These are phyloP conservation scores for Pseudocercospora cruenta DNA, from an alignment of 2,329 filamentous ascomycete genomes.

Conservation along the genomic window DNA sequence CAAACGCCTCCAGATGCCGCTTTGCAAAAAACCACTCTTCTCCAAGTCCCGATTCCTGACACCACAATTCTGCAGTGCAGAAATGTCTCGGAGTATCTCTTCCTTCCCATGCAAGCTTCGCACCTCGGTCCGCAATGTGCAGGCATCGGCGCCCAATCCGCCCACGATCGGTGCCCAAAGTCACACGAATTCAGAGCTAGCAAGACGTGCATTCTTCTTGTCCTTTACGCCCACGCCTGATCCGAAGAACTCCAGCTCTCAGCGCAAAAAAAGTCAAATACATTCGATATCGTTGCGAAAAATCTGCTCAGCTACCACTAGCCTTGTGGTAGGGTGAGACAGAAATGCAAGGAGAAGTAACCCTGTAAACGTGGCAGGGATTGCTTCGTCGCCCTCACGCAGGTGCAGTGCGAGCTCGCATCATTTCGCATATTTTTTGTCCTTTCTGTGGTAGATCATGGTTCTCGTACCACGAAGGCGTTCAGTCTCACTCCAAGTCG, in stretches of 20 bases:
- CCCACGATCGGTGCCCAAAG: constrained; percentile 6
- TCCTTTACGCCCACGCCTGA: not conserved
- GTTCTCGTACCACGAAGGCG: not conserved
- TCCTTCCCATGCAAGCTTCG: not conserved
- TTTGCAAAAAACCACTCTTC: constrained; percentile 7
- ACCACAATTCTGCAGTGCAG: not conserved
- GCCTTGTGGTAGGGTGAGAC: constrained; percentile 1
- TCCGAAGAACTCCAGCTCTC: constrained; percentile 2
- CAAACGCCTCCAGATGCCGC: constrained; percentile 24
- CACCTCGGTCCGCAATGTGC: constrained; percentile 2
- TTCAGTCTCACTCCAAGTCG: constrained; percentile 30
- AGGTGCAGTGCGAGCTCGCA: constrained; percentile 8
- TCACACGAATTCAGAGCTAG: constrained; percentile 1
- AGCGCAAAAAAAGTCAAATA: not conserved
- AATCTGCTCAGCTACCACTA: not conserved
- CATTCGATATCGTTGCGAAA: not conserved
- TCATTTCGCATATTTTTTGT: constrained; percentile 8
- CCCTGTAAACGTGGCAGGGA: constrained; percentile 5
- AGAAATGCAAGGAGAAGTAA: not conserved
- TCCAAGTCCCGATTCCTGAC: not conserved
- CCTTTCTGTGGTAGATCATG: not conserved
- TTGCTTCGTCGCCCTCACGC: constrained; percentile 13
- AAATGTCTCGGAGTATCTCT: constrained; percentile 10
- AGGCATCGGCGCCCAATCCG: constrained; percentile 3
- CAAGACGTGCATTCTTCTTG: not conserved